Evolutionary conservation across 495 filamentous ascomycete genomes (phyloP), one percentile per base, ranked within the genome.

Genomic region (Penicillium alfredii): DNA sequence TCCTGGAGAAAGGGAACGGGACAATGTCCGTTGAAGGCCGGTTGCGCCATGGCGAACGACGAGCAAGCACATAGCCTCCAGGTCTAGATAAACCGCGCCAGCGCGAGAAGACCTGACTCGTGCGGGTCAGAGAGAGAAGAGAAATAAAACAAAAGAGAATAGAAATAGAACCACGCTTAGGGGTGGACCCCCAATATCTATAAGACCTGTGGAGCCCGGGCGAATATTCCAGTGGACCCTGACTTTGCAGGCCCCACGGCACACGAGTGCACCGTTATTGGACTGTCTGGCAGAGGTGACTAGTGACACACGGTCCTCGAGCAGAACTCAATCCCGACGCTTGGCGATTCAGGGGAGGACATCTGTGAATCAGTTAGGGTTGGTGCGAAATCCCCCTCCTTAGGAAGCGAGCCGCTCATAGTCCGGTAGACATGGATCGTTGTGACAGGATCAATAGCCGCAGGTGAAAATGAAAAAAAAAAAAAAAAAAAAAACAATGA

Each of bases 1-100:
- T 71, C 68, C 47, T 82, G 71, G 26, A 79, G 58, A 51, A 88
- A 87, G 5, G 83, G 84, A 22, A 63, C 28, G 14, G 76, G 74
- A 53, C 85, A 90, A 4, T 55, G 44, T 30, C 76, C 77, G 34
- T 60, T 56, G 29, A 63, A 16, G 32, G 37, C 31, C 13, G 27
- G 24, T 24, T 41, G 36, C 26, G 38, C 31, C 59, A 64, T 68
- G 33, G 18, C 59, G 51, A 28, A 22, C 28, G 39, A 18, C 35
- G 17, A 35, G 47, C 15, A 41, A 30, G 21, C 28, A 30, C 20
- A 35, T 25, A n/a, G n/a, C 17, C 26, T 23, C 40, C 53, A 54
- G 54, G 41, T 40, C 47, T 42, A 31, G 22, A 26, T 42, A 42
- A 31, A 45, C 52, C 51, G 53, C 53, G 53, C 53, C 53, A 44